phyloP scores from a whole-genome alignment of 2,329 filamentous ascomycete species.

The Diaporthe vexans region DNA sequence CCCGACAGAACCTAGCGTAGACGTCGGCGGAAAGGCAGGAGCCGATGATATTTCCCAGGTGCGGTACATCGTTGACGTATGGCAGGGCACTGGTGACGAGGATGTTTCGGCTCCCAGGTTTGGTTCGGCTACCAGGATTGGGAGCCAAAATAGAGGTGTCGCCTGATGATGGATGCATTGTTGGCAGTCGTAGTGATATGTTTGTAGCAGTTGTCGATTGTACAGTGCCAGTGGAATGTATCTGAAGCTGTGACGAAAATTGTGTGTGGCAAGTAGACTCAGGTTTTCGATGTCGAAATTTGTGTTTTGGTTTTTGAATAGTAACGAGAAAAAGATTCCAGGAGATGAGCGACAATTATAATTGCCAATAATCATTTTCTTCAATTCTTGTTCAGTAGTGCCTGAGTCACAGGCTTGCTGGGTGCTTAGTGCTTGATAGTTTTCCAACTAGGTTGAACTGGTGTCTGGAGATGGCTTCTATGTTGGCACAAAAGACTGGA shows the following conservation, averaged over 20 bases:
- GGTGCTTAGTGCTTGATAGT: not conserved
- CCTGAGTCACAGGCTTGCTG: not conserved
- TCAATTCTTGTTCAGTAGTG: not conserved
- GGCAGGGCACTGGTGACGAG: constrained; percentile 66
- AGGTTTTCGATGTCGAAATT: too few species aligned
- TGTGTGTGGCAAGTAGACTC: too few species aligned
- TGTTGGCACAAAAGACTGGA: not conserved
- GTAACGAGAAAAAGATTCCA: not conserved
- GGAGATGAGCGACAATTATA: not conserved
- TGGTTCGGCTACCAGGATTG: not conserved
- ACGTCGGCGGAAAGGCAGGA: constrained; percentile 66
- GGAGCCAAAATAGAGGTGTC: not conserved
- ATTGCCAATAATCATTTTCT: not conserved
- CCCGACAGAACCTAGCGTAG: constrained; percentile 61
- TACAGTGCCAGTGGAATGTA: accelerated
- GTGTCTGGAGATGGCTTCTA: not conserved
- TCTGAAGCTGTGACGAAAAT: not conserved
- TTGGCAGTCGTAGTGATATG: not conserved
- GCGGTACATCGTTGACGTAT: constrained; percentile 70
- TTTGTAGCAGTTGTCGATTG: not conserved
- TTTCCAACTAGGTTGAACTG: not conserved
- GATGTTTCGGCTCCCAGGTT: not conserved
- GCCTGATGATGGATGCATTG: not conserved
- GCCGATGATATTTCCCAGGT: constrained; percentile 65
- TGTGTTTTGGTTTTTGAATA: too few species aligned